These are phyloP conservation scores for Turnera subulata DNA, from an alignment of 345 rosid species.

Conservation along the genomic window DNA sequence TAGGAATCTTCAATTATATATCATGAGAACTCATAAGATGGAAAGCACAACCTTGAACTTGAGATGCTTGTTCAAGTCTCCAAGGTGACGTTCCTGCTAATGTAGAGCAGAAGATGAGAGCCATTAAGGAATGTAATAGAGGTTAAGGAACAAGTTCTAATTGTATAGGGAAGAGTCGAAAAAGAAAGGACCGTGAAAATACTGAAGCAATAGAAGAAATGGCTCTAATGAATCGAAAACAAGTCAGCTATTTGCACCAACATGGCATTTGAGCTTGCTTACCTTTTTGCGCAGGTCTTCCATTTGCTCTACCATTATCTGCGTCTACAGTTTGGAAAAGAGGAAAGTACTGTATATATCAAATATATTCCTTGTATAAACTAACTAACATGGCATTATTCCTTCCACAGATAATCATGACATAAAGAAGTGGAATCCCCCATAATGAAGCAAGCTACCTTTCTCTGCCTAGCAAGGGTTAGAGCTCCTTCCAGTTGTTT, in stretches of 20 bases:
- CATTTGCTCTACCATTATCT: constrained; percentile 76
- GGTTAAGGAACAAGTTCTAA: not conserved
- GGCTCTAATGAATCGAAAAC: too few species aligned
- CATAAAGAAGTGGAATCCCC: too few species aligned
- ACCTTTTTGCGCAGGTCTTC: constrained; percentile 83
- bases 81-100: constrained; percentile 78
- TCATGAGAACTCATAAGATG: not conserved
- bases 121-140: too few species aligned
- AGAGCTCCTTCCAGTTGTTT: constrained; percentile 80
- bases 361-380: not conserved
- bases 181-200: too few species aligned
- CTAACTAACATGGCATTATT: not conserved
- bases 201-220: too few species aligned
- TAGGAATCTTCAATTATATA: too few species aligned
- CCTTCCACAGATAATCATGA: too few species aligned
- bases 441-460: too few species aligned
- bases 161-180: not conserved
- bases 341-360: not conserved
- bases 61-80: constrained; percentile 85
- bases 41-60: constrained; percentile 48
- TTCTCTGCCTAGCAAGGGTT: constrained; percentile 65
- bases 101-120: not conserved
- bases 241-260: too few species aligned
- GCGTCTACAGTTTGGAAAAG: constrained; percentile 39
- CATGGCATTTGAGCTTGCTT: constrained; percentile 8